Conservation (phyloP, 257 asterid species). For the Salvia hispanica region DNA sequence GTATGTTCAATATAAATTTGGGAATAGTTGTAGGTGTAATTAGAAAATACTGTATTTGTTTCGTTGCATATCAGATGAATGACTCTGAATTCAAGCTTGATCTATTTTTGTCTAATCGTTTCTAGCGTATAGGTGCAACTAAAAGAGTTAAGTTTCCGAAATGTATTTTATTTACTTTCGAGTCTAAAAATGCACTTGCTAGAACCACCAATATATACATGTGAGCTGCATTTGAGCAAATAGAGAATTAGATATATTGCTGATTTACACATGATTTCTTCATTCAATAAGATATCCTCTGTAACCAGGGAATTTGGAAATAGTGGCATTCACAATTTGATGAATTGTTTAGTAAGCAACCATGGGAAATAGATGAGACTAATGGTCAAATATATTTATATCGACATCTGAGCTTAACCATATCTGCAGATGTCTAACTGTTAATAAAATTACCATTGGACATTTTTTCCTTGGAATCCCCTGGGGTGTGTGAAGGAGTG, state of each 20-base stretch:
- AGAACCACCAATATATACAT: not conserved
- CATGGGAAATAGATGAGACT: not conserved
- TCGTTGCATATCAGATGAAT: not conserved
- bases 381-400: not conserved
- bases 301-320: not conserved
- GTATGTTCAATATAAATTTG: not conserved
- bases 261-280: not conserved
- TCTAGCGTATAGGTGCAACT: not conserved
- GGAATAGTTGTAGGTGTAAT: not conserved
- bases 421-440: slow-evolving; percentile 1
- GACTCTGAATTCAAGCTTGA: not conserved
- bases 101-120: not conserved
- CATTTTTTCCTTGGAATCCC: not conserved
- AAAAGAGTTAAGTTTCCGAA: not conserved
- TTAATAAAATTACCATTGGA: not conserved
- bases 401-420: not conserved
- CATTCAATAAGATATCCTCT: not conserved
- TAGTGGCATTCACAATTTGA: slow-evolving; percentile 8
- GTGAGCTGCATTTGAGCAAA: not conserved
- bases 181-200: not conserved
- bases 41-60: not conserved
- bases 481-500: not conserved
- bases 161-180: not conserved
- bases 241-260: not conserved
- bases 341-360: slow-evolving; percentile 11